phyloP scores from a whole-genome alignment of 2,329 filamentous ascomycete species.

The Arthrobotrys musiformis region DNA sequence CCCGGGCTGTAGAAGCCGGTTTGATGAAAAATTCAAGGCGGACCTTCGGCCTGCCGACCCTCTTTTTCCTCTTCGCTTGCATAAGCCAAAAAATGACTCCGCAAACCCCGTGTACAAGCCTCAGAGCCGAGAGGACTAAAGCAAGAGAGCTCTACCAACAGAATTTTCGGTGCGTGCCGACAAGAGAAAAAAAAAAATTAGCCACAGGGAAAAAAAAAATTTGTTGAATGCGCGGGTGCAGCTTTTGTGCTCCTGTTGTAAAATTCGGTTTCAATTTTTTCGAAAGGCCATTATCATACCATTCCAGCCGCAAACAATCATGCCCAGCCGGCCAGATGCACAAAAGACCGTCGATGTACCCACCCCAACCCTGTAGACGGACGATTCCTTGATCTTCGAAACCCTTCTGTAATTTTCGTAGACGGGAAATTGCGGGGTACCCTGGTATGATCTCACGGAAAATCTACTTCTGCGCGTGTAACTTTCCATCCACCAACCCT shows the following conservation, averaged over 20 bases:
- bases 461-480: slow-evolving; percentile 29
- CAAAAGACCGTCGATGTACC: slow-evolving; percentile 23
- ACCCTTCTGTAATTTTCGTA: slow-evolving; percentile 12
- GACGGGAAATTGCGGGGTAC: slow-evolving; percentile 26
- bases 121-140: slow-evolving; percentile 47
- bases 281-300: slow-evolving; percentile 51
- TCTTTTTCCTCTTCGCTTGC: slow-evolving; percentile 36
- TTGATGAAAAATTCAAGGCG: slow-evolving; percentile 49
- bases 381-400: neutral
- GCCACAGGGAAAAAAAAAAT: slow-evolving; percentile 24
- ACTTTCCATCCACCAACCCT: slow-evolving; percentile 20
- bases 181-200: slow-evolving; percentile 7
- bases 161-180: slow-evolving; percentile 18
- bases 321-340: slow-evolving; percentile 47
- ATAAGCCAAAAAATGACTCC: slow-evolving; percentile 39
- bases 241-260: slow-evolving; percentile 17
- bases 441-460: slow-evolving; percentile 36
- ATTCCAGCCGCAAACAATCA: slow-evolving; percentile 54
- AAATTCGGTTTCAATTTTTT: slow-evolving; percentile 8
- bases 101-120: slow-evolving; percentile 35
- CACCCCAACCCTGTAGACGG: slow-evolving; percentile 27
- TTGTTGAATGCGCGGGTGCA: slow-evolving; percentile 6
- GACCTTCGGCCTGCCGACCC: slow-evolving; percentile 54
- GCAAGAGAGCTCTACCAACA: slow-evolving; percentile 45
- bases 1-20: slow-evolving; percentile 42